Evolutionary conservation across 495 filamentous ascomycete genomes (phyloP).

Genomic region (Talaromyces proteolyticus): DNA sequence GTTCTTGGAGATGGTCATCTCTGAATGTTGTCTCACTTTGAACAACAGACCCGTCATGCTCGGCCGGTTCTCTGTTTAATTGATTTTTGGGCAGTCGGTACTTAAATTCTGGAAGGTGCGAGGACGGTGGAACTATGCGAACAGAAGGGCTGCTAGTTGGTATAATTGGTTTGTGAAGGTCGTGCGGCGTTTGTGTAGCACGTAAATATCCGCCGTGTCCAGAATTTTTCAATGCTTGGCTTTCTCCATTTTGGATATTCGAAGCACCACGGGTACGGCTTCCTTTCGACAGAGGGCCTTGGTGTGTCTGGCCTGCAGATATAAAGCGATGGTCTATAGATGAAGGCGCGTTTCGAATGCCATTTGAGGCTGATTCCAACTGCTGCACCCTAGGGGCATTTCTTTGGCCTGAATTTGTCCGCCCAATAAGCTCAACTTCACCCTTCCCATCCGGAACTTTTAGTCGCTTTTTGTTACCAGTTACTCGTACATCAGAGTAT

Average conservation of each 20-base stretch:
- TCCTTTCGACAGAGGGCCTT: no score
- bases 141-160: slow-evolving; percentile 17
- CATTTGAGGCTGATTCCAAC: no score
- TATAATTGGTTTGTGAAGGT: background rate
- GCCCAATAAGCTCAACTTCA: no score
- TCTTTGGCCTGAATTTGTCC: no score
- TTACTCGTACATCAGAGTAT: background rate
- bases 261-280: no score
- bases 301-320: no score
- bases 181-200: background rate
- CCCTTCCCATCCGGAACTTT: background rate
- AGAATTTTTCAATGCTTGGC: no score
- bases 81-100: slow-evolving; percentile 28
- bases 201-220: no score
- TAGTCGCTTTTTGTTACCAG: background rate
- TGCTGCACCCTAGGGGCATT: no score
- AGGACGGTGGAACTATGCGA: slow-evolving; percentile 32
- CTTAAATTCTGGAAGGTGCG: slow-evolving; percentile 39
- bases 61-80: slow-evolving; percentile 14
- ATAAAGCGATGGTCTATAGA: no score
- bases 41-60: slow-evolving; percentile 7
- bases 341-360: no score
- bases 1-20: background rate
- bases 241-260: no score
- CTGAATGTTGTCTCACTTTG: slow-evolving; percentile 8